Conservation (phyloP, 1,139 yeast species). For the Hyphopichia pseudoburtonii region DNA sequence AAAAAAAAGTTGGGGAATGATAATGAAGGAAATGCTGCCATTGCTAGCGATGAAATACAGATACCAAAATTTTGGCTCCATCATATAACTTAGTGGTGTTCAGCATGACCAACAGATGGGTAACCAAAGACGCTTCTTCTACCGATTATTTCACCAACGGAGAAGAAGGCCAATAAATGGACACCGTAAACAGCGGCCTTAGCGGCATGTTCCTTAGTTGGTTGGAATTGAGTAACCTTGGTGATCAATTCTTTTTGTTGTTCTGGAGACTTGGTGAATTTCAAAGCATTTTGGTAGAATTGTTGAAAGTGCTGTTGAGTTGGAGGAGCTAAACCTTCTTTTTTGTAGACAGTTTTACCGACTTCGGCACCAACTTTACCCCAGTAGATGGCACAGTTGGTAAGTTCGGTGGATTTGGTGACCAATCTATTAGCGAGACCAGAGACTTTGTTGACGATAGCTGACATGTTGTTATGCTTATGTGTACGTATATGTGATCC, state of each 20-base stretch:
- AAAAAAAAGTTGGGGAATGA: too few species aligned
- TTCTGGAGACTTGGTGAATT: constrained; percentile 36
- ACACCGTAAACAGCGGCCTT: constrained; percentile 76
- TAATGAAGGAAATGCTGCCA: too few species aligned
- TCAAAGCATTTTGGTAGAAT: constrained; percentile 57
- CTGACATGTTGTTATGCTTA: constrained; percentile 45
- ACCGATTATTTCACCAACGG: constrained; percentile 95
- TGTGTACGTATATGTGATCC: too few species aligned
- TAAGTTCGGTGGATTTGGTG: constrained; percentile 39
- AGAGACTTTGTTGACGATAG: constrained; percentile 49
- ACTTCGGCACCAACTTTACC: constrained; percentile 85
- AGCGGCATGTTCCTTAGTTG: constrained; percentile 57
- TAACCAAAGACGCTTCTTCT: constrained; percentile 92
- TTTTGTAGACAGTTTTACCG: constrained; percentile 84
- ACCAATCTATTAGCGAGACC: constrained; percentile 38
- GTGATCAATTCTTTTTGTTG: constrained; percentile 50
- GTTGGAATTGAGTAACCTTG: constrained; percentile 45
- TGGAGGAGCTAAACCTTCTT: constrained; percentile 95
- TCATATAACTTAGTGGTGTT: constrained; percentile 21
- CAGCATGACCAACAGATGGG: constrained; percentile 45
- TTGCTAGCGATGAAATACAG: constrained; percentile 3
- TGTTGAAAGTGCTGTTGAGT: constrained; percentile 72
- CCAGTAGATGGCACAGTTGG: constrained; percentile 73
- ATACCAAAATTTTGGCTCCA: neutral
- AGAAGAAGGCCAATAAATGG: constrained; percentile 87